Conservation (phyloP, 1,284 basidiomycete species). For the Neotropicomus parvogracilis region DNA sequence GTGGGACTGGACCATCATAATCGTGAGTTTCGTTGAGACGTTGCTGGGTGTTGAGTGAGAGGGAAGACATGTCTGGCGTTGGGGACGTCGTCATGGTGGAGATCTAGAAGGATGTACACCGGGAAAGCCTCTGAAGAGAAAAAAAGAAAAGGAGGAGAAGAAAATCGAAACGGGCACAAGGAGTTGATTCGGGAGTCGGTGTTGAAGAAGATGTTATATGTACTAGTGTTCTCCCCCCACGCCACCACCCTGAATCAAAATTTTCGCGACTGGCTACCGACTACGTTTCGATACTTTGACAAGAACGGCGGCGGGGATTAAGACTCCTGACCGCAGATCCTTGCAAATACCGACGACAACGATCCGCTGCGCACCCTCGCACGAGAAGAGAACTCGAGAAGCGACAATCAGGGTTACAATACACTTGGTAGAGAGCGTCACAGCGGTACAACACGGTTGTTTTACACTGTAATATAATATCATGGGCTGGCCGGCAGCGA, state of each 20-base stretch:
- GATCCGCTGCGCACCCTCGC: too few relatives aligned
- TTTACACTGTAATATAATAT: too few relatives aligned
- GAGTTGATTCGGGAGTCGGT: too few relatives aligned
- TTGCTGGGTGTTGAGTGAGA: slow-evolving; percentile 69
- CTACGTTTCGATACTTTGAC: too few relatives aligned
- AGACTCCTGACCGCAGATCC: slow-evolving; percentile 6
- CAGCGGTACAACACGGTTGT: too few relatives aligned
- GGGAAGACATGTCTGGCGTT: slow-evolving; percentile 67
- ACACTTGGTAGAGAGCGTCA: too few relatives aligned
- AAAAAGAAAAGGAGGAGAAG: slow-evolving; percentile 6
- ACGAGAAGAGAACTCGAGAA: too few relatives aligned
- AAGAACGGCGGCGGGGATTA: slow-evolving; percentile 12
- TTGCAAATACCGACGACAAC: slow-evolving; percentile 9
- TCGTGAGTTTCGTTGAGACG: slow-evolving; percentile 83
- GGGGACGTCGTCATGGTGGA: slow-evolving; percentile 71
- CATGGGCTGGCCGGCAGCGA: too few relatives aligned
- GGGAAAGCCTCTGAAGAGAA: slow-evolving; percentile 16
- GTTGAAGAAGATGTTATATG: too few relatives aligned
- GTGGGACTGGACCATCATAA: slow-evolving; percentile 57
- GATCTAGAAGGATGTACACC: neutral
- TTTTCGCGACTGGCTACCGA: neutral
- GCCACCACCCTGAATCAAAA: slow-evolving; percentile 27
- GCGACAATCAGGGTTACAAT: too few relatives aligned
- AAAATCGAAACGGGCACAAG: slow-evolving; percentile 15
- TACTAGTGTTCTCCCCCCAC: too few relatives aligned